Evolutionary conservation across 2,329 filamentous ascomycete species (phyloP), one percentile per base, ranked within the genome.

Genomic region (Fusarium floridanum): DNA sequence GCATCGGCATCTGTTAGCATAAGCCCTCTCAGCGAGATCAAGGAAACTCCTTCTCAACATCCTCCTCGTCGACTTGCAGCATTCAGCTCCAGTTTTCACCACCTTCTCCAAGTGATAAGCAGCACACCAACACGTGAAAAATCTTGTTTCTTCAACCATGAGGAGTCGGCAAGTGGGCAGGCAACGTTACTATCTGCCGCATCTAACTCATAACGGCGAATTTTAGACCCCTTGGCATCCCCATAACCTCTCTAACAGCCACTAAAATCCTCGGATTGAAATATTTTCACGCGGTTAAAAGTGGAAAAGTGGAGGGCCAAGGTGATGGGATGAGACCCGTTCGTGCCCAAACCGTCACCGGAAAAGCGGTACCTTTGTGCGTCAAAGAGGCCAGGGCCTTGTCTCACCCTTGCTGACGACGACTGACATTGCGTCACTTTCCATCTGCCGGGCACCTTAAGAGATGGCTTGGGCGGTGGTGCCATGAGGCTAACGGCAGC

Each of bases 281-380:
- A 32, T 32, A 14, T 55, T 32, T 55, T 32, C 50, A 55, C 27
- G 17, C 50, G 50, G 50, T 55, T 55, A 55, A 55, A 55, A 55
- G 50, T 55, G 50, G 50, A 55, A 55, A 32, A 55, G 50, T 55
- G 50, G 50, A 55, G 27, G 50, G 27, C 27, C 27, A 32, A 4
- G 27, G 50, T 32, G 27, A 55, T 55, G 27, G 17, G 50, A 55
- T 55, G 50, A 55, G 50, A 55, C 50, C 17, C 50, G 50, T 55
- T 55, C 50, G 50, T 55, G 27, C 17, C 50, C 32, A 55, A 55
- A 55, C 50, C 10, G 50, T 12, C 50, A 32, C 50, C 50, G 11
- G 50, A 55, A 55, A 55, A 55, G 50, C 50, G 50, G 50, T 55
- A 12, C 50, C 50, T 55, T 32, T 55, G 50, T 55, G 50, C 50